Percentiles rank a stretch among this genome's conserved stretches.
Conservation (phyloP, 352 stramenopile genomes). For the Pythium myriotylum region DNA sequence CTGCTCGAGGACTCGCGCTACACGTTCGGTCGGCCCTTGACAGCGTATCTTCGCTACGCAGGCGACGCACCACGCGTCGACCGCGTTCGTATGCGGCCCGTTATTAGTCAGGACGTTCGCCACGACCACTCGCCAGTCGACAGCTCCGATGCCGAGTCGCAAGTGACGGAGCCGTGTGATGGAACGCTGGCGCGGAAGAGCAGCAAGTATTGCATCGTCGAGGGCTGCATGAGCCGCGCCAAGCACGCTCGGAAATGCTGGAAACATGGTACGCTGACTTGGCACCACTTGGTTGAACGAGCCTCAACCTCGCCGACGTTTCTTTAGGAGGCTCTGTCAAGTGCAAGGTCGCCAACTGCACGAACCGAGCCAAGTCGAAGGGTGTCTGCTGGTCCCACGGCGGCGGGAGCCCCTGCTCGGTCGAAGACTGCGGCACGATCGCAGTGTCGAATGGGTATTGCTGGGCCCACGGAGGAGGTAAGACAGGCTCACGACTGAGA, state of each 20-base stretch:
- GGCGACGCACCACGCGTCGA: constrained; percentile 1
- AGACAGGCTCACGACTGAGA: too few species aligned
- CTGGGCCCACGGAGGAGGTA: constrained; percentile 32
- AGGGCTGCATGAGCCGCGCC: constrained; percentile 25
- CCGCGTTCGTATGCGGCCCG: not conserved
- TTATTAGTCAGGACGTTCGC: not conserved
- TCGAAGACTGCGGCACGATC: constrained; percentile 23
- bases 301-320: too few species aligned
- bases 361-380: constrained; percentile 31
- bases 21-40: not conserved
- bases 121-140: not conserved
- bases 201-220: constrained; percentile 26
- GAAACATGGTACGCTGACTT: constrained; percentile 21
- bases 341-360: constrained; percentile 22
- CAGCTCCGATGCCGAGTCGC: not conserved
- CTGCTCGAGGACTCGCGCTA: not conserved
- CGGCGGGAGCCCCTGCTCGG: constrained; percentile 13
- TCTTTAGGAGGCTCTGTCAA: constrained; percentile 25
- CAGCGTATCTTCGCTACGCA: not conserved
- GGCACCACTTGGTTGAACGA: not conserved
- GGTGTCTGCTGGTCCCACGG: constrained; percentile 31
- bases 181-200: constrained; percentile 3
- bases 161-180: too few species aligned
- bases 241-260: constrained; percentile 28
- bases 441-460: constrained; percentile 31